Percentiles rank a stretch among this genome's conserved stretches.
Conservation (phyloP, 2,329 filamentous ascomycete species). For the Emmonsiellopsis sp. region DNA sequence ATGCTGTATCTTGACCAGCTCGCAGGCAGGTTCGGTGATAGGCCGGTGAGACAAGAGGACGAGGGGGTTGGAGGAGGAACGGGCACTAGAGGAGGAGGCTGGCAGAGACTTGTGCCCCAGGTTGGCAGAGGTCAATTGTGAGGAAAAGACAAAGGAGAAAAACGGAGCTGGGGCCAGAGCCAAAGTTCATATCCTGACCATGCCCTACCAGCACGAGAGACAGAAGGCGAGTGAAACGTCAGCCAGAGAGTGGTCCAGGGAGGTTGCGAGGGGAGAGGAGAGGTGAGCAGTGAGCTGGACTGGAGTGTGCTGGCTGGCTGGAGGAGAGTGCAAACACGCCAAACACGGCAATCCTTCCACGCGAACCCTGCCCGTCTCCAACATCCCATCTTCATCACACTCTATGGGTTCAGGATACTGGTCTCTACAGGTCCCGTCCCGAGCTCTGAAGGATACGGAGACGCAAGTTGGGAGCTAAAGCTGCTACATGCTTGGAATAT, state of each 20-base stretch:
- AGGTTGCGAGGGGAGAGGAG: background rate
- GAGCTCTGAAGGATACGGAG: background rate
- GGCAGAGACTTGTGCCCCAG: constrained; percentile 11
- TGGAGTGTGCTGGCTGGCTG: constrained; percentile 1
- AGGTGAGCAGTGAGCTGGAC: background rate
- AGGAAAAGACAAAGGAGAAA: constrained; percentile 3
- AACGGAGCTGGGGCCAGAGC: background rate
- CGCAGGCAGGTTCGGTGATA: background rate
- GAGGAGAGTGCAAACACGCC: background rate
- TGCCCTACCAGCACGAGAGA: background rate
- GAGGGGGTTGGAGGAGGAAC: background rate
- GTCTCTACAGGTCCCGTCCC: background rate
- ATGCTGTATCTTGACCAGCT: background rate
- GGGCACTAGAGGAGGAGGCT: background rate
- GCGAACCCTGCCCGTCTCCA: background rate
- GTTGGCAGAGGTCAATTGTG: background rate
- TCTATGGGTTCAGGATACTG: background rate
- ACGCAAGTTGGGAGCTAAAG: no score
- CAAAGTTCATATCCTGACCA: background rate
- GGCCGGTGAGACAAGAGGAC: constrained; percentile 9
- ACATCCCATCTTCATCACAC: background rate
- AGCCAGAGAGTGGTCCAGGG: background rate
- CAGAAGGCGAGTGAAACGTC: background rate
- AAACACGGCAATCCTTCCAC: background rate
- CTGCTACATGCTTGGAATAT: no score